Evolutionary conservation across 768 basidiomycete species (phyloP), one percentile per base, ranked within the genome.

Genomic region (Mycena capillaripes): DNA sequence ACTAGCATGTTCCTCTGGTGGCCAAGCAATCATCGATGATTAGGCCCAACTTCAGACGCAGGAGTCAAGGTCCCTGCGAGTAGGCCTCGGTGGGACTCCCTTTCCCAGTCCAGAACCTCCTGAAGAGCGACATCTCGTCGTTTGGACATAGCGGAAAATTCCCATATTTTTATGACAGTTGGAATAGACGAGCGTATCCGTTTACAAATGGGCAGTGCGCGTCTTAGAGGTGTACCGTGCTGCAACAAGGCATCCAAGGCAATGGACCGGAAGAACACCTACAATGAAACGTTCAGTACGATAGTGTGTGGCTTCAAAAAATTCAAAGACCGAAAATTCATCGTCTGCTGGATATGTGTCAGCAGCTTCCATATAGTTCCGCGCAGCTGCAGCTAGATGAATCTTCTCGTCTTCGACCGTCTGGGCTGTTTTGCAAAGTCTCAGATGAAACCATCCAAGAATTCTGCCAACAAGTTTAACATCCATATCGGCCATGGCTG

Each of bases 101-200:
- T 27, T 66, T 72, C 67, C 65, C 71, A 65, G 8, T 72, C 64
- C 9, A 66, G 8, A 2, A 66, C 62, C 52, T 69, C 58, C 9
- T 46, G 29, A 38, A 75, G 21, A n/a, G 46, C 64, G 36, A 46
- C 36, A 55, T 75, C 62, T 1, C 74, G 55, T 32, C 74, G 34
- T 55, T 56, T 46, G 8, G 72, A 62, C 64, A 75, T 64, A 3
- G 64, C 61, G 5, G 76, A 77, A 48, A 50, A 44, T 55, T 63
- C 70, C 80, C 80, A 81, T 4, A 81, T 78, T 30, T 67, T 70
- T 61, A 59, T 36, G 70, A 79, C 74, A 38, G 77, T 75, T 7
- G 79, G 79, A 27, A 77, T 64, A 1, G 77, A 56, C 11, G 25
- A 17, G 25, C 74, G 73, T 34, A 81, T 78, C 21, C 58, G 70